Conservation (phyloP, 768 basidiomycete genomes). For the Boletales sp. region DNA sequence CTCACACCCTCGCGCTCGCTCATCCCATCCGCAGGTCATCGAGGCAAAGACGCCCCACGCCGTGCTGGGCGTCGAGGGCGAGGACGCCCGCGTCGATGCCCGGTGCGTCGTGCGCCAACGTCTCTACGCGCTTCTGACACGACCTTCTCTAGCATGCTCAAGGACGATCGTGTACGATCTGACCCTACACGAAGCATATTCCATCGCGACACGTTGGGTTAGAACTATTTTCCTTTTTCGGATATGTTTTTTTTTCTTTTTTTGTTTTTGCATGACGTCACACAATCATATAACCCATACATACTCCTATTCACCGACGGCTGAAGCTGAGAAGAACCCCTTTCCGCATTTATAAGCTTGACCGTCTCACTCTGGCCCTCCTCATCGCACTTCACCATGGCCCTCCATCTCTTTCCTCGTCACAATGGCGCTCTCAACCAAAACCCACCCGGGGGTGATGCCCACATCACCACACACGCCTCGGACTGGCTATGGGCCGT, state of each 20-base stretch:
- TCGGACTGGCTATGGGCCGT: constrained; percentile 57
- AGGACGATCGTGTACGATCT: constrained; percentile 75
- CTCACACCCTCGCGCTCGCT: not conserved
- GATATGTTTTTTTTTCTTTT: no score
- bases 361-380: not conserved
- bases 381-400: constrained; percentile 15
- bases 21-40: constrained; percentile 57
- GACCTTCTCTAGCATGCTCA: constrained; percentile 63
- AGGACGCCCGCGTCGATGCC: constrained; percentile 84
- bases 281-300: no score
- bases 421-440: constrained; percentile 30
- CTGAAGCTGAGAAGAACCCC: constrained; percentile 11
- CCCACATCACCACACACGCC: constrained; percentile 41
- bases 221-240: no score
- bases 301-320: no score
- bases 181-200: constrained; percentile 49
- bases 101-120: constrained; percentile 50
- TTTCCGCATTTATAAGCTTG: constrained; percentile 9
- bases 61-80: constrained; percentile 82
- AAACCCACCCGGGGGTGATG: constrained; percentile 36
- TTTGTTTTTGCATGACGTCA: no score
- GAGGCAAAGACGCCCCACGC: constrained; percentile 91
- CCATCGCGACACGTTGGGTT: constrained; percentile 10
- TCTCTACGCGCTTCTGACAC: not conserved
- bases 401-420: constrained; percentile 3